Base-by-base conservation (phyloP, 805 yeast genomes). In the Myxozyma lipomycoides region DNA sequence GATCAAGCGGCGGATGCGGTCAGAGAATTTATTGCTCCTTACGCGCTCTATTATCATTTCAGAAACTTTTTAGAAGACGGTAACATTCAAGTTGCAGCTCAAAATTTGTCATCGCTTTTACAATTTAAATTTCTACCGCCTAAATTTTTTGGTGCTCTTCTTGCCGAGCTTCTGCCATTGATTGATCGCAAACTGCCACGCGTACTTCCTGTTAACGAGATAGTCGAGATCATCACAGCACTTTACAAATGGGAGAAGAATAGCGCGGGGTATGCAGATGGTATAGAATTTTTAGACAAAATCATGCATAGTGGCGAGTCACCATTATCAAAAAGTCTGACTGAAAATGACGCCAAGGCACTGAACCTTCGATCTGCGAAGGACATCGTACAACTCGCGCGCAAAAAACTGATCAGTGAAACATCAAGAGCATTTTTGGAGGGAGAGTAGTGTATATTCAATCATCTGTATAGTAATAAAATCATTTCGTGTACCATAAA, bases 21-120 rank as follows among this genome's bases (percentile, higher is more conserved):
- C 2, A 55, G 64, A 18, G 67, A 66, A 38, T 61, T 62, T 43
- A 42, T 67, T 4, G 63, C 68, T 4, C 70, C 70, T 2, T 59
- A 60, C 39, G 70, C 70, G 12, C 62, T 67, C 6, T 51, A 66
- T 30, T 48, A 49, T 12, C 43, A 58, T 26, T 58, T 55, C 30
- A 43, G 58, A 12, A 36, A 35, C 9, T 36, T 35, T 23, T 23
- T 51, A 36, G 40, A 53, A 3, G 41, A 43, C 4, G 54, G 43
- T 5, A 40, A 44, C 18, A 23, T 40, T 9, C 45, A 35, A 15
- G 55, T 48, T 21, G 63, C 67, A 4, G 60, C 61, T 0, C 40
- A 39, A 25, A 32, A 45, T 17, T 46, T 67, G n/a, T 34, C 51
- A 10, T 56, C 65, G 6, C 54, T 66, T 41, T 38, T 67, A 3